phyloP scores from a whole-genome alignment of 2,329 filamentous ascomycete genomes.

The Paracamarosporium sp. region DNA sequence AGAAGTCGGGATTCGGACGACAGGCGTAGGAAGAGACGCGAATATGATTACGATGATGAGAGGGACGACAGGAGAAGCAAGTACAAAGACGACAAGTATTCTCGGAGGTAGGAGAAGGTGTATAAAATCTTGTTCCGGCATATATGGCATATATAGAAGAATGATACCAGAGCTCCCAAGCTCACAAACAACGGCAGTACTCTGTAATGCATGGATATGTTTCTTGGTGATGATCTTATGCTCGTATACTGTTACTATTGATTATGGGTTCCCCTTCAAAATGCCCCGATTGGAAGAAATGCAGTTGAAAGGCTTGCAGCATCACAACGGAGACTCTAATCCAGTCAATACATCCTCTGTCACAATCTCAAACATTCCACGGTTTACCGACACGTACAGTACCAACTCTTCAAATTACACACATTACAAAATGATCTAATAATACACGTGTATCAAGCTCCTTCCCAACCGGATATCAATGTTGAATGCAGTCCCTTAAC shows the following conservation, averaged over 20 bases:
- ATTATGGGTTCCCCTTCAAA: no score
- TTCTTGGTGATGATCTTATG: no score
- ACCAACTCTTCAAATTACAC: not conserved
- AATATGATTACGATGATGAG: slow-evolving; percentile 27
- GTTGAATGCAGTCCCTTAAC: not conserved
- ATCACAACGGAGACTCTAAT: no score
- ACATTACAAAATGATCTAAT: not conserved
- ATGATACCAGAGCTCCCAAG: not conserved
- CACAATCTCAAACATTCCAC: no score
- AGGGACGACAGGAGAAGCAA: slow-evolving; percentile 28
- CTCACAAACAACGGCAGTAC: no score
- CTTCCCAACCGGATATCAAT: not conserved
- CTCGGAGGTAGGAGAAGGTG: not conserved
- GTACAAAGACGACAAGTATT: slow-evolving; percentile 8
- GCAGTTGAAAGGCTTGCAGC: no score
- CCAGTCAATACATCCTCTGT: no score
- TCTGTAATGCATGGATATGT: no score
- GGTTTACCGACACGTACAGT: not conserved
- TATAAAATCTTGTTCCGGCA: not conserved
- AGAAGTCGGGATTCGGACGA: slow-evolving; percentile 27
- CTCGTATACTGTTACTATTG: no score
- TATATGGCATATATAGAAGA: not conserved
- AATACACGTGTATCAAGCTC: slow-evolving; percentile 1
- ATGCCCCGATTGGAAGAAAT: no score
- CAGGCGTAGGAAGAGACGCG: slow-evolving; percentile 30